These are phyloP conservation scores for Orobanche coerulescens DNA, from an alignment of 257 asterid species.

Conservation along the genomic window DNA sequence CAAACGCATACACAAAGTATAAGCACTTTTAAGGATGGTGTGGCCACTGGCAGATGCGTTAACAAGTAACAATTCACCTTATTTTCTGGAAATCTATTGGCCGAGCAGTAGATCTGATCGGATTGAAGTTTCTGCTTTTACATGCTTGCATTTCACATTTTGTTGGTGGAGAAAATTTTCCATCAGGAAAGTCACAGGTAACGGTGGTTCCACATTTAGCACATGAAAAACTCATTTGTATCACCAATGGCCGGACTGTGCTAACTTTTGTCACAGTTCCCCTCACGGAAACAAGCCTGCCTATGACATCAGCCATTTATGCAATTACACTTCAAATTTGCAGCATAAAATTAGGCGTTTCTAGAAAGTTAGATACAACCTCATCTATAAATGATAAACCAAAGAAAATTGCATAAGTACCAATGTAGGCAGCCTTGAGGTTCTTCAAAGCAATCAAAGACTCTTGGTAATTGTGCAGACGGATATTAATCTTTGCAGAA, in stretches of 20 bases:
- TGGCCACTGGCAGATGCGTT: constrained; percentile 14
- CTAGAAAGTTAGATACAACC: constrained; percentile 8
- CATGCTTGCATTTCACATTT: constrained; percentile 79
- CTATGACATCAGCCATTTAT: constrained; percentile 31
- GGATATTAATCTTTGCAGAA: constrained; percentile 51
- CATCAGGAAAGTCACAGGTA: constrained; percentile 77
- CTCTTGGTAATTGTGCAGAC: constrained; percentile 70
- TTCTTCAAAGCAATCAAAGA: constrained; percentile 86
- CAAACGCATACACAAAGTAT: background rate
- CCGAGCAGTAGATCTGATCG: constrained; percentile 64
- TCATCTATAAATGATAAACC: constrained; percentile 2
- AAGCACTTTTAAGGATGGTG: background rate
- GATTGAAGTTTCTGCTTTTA: constrained; percentile 64
- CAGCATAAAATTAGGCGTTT: constrained; percentile 20
- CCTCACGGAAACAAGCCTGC: constrained; percentile 79
- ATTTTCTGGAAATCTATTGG: constrained; percentile 86
- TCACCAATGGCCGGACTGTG: constrained; percentile 81
- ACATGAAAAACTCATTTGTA: constrained; percentile 81
- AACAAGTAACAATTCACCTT: constrained; percentile 49
- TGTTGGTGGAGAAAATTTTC: constrained; percentile 83
- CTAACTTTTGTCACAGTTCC: constrained; percentile 87
- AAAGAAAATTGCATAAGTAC: constrained; percentile 31
- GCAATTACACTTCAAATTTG: constrained; percentile 18
- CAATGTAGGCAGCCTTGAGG: constrained; percentile 97
- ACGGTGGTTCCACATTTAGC: constrained; percentile 70